Conservation (phyloP, 257 asterid genomes). For the Solanum clarkiae region DNA sequence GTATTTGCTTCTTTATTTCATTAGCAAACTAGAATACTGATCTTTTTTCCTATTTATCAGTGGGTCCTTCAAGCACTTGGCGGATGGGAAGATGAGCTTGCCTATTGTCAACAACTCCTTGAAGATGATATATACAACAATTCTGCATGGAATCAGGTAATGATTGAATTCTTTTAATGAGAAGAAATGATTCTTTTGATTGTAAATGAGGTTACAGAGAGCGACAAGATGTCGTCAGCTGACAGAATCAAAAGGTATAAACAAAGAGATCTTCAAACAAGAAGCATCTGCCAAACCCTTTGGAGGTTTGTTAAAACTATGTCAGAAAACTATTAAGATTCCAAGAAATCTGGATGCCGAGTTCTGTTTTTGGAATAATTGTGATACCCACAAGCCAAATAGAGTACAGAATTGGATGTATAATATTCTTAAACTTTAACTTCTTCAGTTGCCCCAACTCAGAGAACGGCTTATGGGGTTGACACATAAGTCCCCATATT, state of each 20-base stretch:
- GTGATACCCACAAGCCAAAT: background rate
- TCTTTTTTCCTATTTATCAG: slow-evolving; percentile 31
- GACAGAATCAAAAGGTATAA: background rate
- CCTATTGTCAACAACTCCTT: slow-evolving; percentile 67
- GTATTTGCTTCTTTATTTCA: background rate
- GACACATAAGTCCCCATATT: background rate
- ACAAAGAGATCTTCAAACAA: background rate
- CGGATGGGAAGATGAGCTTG: slow-evolving; percentile 94
- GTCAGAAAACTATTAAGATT: background rate
- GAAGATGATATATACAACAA: slow-evolving; percentile 75
- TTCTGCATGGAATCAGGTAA: slow-evolving; percentile 99
- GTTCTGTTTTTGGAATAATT: background rate
- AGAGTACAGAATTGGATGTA: background rate
- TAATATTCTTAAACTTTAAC: background rate
- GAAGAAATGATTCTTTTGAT: background rate
- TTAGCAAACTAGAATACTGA: background rate
- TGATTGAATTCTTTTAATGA: background rate
- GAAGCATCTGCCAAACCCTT: background rate
- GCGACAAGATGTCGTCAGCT: background rate
- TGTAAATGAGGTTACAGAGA: background rate
- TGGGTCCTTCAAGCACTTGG: slow-evolving; percentile 95
- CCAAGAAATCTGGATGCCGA: background rate
- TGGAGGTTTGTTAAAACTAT: background rate
- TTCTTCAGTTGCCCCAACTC: background rate
- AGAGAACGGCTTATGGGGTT: background rate